These are phyloP conservation scores for Cutaneotrichosporon sp. DNA, from an alignment of 1,284 basidiomycete species.

Conservation along the genomic window DNA sequence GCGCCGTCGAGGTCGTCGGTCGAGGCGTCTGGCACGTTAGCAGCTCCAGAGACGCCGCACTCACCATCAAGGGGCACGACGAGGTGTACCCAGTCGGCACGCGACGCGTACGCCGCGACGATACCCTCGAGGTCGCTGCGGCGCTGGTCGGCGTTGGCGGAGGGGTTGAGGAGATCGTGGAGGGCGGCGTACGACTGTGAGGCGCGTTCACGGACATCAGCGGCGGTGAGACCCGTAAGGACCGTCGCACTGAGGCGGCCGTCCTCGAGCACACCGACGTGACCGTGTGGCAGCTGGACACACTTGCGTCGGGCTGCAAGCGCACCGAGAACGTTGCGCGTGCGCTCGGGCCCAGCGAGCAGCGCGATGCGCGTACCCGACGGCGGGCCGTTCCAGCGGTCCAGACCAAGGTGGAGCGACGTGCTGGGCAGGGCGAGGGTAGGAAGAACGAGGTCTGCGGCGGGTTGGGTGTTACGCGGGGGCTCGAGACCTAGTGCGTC, in stretches of 20 bases:
- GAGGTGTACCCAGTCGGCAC: constrained; percentile 28
- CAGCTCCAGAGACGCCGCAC: background rate
- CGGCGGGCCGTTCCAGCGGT: constrained; percentile 17
- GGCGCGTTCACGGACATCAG: constrained; percentile 17
- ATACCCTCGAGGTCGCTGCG: constrained; percentile 22
- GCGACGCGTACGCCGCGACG: constrained; percentile 19
- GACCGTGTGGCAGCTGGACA: constrained; percentile 28
- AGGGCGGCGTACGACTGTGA: constrained; percentile 24
- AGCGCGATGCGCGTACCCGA: constrained; percentile 23
- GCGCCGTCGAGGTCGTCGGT: background rate
- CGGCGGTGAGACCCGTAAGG: constrained; percentile 16
- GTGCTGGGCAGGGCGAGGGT: constrained; percentile 33
- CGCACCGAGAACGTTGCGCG: constrained; percentile 22
- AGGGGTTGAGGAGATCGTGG: constrained; percentile 27
- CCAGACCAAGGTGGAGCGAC: constrained; percentile 34
- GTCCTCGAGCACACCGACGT: constrained; percentile 25
- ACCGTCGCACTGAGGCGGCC: constrained; percentile 20
- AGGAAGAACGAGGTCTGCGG: constrained; percentile 36
- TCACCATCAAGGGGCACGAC: constrained; percentile 20
- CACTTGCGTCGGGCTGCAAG: constrained; percentile 22
- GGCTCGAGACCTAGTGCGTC: constrained; percentile 3
- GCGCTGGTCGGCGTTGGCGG: constrained; percentile 13
- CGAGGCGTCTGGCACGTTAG: constrained; percentile 12
- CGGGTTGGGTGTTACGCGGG: background rate
- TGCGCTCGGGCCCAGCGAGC: constrained; percentile 22